Percentiles rank a stretch among this genome's conserved stretches.
Conservation (phyloP, 441 rosid species). For the Croton laevigatus region DNA sequence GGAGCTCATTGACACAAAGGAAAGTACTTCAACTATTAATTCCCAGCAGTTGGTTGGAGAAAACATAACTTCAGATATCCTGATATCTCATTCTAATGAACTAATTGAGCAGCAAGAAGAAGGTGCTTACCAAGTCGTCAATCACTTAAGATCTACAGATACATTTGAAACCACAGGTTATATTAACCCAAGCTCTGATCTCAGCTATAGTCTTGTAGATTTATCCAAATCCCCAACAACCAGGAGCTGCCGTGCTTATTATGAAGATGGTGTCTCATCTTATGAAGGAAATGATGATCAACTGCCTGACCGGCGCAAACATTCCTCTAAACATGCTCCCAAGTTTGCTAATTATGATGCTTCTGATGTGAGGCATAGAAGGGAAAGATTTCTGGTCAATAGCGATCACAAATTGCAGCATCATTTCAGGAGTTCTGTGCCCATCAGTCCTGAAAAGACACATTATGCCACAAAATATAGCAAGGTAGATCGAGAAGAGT, state of each 20-base stretch:
- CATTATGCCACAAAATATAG: conserved; percentile 27
- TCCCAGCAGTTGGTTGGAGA: too few species aligned
- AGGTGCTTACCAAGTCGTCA: conserved; percentile 22
- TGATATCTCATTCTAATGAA: conserved; percentile 12
- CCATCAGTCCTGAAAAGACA: conserved; percentile 26
- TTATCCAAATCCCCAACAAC: conserved; percentile 41
- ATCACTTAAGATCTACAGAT: conserved; percentile 27
- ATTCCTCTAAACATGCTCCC: conserved; percentile 27
- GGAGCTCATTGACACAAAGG: background rate
- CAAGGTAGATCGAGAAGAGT: conserved; percentile 35
- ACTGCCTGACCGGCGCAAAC: background rate
- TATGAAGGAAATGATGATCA: conserved; percentile 45
- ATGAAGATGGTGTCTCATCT: conserved; percentile 43
- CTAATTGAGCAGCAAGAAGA: conserved; percentile 33
- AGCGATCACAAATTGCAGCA: conserved; percentile 31
- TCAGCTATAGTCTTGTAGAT: conserved; percentile 34
- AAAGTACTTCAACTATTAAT: too few species aligned
- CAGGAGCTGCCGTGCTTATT: conserved; percentile 54
- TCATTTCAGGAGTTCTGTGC: conserved; percentile 34
- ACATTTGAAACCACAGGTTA: conserved; percentile 36
- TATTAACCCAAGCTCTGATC: conserved; percentile 42
- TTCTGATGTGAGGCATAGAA: conserved; percentile 38
- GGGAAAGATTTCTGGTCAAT: conserved; percentile 30
- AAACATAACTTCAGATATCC: too few species aligned
- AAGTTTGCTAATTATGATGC: conserved; percentile 29